These are phyloP conservation scores for Diplodia sapinea DNA, from an alignment of 2,329 filamentous ascomycete species.

Conservation along the genomic window DNA sequence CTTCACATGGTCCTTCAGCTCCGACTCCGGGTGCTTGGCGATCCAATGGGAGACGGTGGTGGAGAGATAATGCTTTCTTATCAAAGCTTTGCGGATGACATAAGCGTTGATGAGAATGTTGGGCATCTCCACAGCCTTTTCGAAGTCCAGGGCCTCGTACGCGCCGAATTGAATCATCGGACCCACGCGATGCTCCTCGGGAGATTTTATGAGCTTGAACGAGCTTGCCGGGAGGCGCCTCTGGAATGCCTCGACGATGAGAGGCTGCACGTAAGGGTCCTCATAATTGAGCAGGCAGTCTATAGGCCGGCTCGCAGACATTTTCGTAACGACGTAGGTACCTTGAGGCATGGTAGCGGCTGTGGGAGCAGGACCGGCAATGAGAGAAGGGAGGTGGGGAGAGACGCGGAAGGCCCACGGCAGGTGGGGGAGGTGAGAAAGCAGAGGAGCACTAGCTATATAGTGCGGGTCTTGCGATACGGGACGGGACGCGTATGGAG, in stretches of 20 bases:
- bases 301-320: constrained; percentile 43
- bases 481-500: constrained; percentile 2
- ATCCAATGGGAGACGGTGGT: constrained; percentile 84
- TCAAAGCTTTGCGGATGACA: constrained; percentile 93
- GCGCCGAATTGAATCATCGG: constrained; percentile 77
- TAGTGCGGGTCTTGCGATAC: background rate
- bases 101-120: constrained; percentile 83
- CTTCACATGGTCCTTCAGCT: constrained; percentile 74
- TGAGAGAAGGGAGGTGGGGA: background rate
- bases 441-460: constrained; percentile 4
- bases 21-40: constrained; percentile 76
- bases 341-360: constrained; percentile 9
- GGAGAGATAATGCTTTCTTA: constrained; percentile 92
- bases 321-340: constrained; percentile 24
- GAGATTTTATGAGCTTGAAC: constrained; percentile 62
- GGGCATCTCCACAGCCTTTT: constrained; percentile 67
- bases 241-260: constrained; percentile 76
- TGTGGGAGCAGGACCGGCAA: background rate
- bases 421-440: background rate
- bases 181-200: constrained; percentile 54
- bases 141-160: constrained; percentile 89
- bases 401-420: background rate
- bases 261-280: constrained; percentile 85
- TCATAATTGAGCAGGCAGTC: constrained; percentile 83
- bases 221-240: constrained; percentile 62